phyloP scores from a whole-genome alignment of 1,284 basidiomycete genomes.

The Microbotryum lychnidis-dioicae region DNA sequence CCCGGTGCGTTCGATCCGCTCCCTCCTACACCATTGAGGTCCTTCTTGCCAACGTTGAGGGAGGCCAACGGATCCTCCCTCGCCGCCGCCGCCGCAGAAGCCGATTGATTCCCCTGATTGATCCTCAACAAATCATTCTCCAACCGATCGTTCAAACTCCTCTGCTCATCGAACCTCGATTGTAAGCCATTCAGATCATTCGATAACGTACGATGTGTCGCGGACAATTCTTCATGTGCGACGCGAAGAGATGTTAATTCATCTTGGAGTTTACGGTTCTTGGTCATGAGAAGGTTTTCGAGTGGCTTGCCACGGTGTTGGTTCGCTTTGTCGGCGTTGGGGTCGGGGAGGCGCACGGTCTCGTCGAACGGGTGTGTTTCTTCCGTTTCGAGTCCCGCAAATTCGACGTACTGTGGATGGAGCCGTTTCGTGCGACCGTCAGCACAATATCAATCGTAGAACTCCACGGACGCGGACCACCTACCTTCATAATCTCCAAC shows the following conservation, averaged over 20 bases:
- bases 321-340: conserved; percentile 74
- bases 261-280: conserved; percentile 90
- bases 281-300: conserved; percentile 79
- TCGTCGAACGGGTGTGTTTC: conserved; percentile 52
- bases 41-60: conserved; percentile 60
- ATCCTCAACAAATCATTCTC: conserved; percentile 82
- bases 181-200: conserved; percentile 54
- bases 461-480: too few relatives aligned
- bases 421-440: not conserved
- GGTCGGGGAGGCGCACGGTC: conserved; percentile 68
- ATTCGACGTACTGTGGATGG: conserved; percentile 71
- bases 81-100: conserved; percentile 2
- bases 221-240: conserved; percentile 67
- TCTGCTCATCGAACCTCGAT: conserved; percentile 66
- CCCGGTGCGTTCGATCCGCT: conserved; percentile 4
- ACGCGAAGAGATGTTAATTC: conserved; percentile 86
- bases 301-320: conserved; percentile 67
- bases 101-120: conserved; percentile 45
- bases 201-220: conserved; percentile 53
- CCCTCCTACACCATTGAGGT: conserved; percentile 15
- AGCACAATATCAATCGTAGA: not conserved
- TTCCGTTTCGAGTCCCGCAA: conserved; percentile 51
- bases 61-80: conserved; percentile 54
- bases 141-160: conserved; percentile 71
- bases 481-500: conserved; percentile 90